These are phyloP conservation scores for Citrus sinensis DNA, from an alignment of 345 rosid species.

Conservation along the genomic window DVS_A1.0 CM039169.1:22191001-22191500, in stretches of 20 bases:
- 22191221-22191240: constrained; percentile 39
- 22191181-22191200: constrained; percentile 88
- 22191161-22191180: constrained; percentile 98
- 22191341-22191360: constrained; percentile 21
- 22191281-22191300: constrained; percentile 39
- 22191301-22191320: constrained; percentile 47
- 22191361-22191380: constrained; percentile 11
- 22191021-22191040: neutral
- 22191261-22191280: constrained; percentile 33
- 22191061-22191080: neutral
- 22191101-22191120: neutral
- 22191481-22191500: constrained; percentile 25
- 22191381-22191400: constrained; percentile 24
- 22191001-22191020: neutral
- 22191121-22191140: neutral
- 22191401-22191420: constrained; percentile 26
- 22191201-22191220: constrained; percentile 49
- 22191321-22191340: constrained; percentile 21
- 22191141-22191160: constrained; percentile 13
- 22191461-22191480: constrained; percentile 23
- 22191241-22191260: constrained; percentile 28
- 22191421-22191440: constrained; percentile 15
- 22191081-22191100: neutral
- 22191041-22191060: neutral
- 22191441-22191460: constrained; percentile 32